Percentiles rank a stretch among this genome's conserved stretches.
phyloP scores from a whole-genome alignment of 371 early-diverging fungal genomes.

The Mortierella sp. region DNA sequence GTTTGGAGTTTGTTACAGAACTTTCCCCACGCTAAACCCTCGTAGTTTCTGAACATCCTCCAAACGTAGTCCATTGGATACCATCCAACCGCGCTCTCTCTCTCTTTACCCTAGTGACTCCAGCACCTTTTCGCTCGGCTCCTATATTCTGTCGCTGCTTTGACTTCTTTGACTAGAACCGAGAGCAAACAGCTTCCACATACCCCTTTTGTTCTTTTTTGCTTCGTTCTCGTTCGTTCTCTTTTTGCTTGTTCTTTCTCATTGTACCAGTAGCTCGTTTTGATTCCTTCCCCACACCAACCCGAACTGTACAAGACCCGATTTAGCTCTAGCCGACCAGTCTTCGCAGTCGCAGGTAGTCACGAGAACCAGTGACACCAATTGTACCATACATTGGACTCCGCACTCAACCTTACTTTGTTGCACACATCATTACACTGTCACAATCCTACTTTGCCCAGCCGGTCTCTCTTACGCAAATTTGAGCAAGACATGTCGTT shows the following conservation, averaged over 20 bases:
- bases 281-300: not conserved
- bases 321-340: conserved; percentile 27
- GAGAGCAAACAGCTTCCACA: not conserved
- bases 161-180: conserved; percentile 4
- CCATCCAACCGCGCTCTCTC: not conserved
- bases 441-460: not conserved
- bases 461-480: not conserved
- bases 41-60: conserved; percentile 53
- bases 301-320: not conserved
- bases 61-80: conserved; percentile 51
- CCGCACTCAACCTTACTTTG: not conserved
- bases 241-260: not conserved
- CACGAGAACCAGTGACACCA: conserved; percentile 17
- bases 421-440: not conserved
- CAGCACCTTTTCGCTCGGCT: conserved; percentile 11
- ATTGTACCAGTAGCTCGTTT: not conserved
- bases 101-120: not conserved
- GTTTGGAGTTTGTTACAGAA: conserved; percentile 55
- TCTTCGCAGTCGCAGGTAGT: conserved; percentile 14
- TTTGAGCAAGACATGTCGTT: conserved; percentile 27
- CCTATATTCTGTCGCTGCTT: conserved; percentile 27
- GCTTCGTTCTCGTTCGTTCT: not conserved
- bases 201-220: conserved; percentile 1
- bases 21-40: conserved; percentile 23
- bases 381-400: not conserved